These are phyloP conservation scores for Suillus alpinus DNA, from an alignment of 768 basidiomycete species.

Conservation along the genomic window DNA sequence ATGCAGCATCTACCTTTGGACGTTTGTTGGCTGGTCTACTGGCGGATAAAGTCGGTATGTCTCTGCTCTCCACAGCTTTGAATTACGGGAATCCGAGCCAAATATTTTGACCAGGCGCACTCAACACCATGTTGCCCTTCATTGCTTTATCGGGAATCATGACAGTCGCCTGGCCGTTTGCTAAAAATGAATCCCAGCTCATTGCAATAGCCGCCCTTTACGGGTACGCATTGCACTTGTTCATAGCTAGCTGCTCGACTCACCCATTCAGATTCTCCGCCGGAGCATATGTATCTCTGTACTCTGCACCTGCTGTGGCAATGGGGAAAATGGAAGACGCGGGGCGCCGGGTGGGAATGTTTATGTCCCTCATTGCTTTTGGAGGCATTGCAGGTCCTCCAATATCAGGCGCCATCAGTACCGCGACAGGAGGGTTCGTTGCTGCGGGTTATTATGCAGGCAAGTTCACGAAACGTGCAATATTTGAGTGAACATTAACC, in stretches of 20 bases:
- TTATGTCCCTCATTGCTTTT: constrained; percentile 55
- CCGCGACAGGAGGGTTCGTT: constrained; percentile 45
- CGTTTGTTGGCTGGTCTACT: constrained; percentile 52
- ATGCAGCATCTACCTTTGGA: constrained; percentile 54
- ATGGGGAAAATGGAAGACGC: constrained; percentile 61
- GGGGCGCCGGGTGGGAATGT: constrained; percentile 65
- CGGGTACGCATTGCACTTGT: constrained; percentile 43
- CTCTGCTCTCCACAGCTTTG: neutral
- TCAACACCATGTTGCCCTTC: constrained; percentile 69
- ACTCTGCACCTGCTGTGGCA: constrained; percentile 54
- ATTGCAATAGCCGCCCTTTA: constrained; percentile 59
- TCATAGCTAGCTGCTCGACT: neutral
- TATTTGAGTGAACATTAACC: neutral
- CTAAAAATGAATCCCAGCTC: constrained; percentile 39
- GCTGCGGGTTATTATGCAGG: constrained; percentile 41
- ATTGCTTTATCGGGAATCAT: constrained; percentile 52
- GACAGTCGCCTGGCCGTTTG: constrained; percentile 73
- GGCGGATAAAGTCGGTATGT: constrained; percentile 50
- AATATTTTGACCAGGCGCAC: constrained; percentile 43
- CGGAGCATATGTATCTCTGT: constrained; percentile 58
- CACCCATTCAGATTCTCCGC: constrained; percentile 46
- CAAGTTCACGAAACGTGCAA: constrained; percentile 5
- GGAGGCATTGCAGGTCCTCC: constrained; percentile 70
- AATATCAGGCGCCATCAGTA: constrained; percentile 67
- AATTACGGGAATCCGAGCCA: neutral